Evolutionary conservation across 208 protist species (phyloP).

Genomic region (Leptomonas seymouri): DNA sequence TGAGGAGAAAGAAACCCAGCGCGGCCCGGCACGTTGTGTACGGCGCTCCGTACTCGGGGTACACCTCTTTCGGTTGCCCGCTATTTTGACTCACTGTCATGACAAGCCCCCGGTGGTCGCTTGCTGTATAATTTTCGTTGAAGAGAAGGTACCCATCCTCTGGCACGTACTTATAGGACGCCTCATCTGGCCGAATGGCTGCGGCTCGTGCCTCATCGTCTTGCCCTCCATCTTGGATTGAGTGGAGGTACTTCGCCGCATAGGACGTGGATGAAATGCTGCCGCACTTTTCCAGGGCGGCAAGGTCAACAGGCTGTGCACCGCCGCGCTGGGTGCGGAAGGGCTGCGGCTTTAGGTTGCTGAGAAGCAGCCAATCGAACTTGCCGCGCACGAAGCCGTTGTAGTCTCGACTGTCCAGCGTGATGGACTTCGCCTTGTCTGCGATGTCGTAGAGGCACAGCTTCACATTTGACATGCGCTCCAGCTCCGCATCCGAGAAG

Average conservation of each 20-base stretch:
- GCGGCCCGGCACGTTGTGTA: conserved; percentile 43
- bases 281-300: conserved; percentile 27
- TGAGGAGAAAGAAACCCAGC: conserved; percentile 37
- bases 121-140: conserved; percentile 65
- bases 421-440: conserved; percentile 74
- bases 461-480: conserved; percentile 39
- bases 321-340: conserved; percentile 26
- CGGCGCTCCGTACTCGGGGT: conserved; percentile 47
- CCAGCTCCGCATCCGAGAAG: conserved; percentile 46
- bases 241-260: conserved; percentile 23
- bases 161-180: conserved; percentile 21
- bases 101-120: conserved; percentile 74
- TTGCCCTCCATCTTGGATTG: conserved; percentile 19
- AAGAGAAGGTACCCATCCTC: conserved; percentile 71
- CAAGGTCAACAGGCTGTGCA: conserved; percentile 33
- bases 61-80: conserved; percentile 37
- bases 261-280: conserved; percentile 33
- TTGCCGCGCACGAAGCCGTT: conserved; percentile 71
- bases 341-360: conserved; percentile 45
- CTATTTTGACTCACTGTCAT: conserved; percentile 56
- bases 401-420: conserved; percentile 62
- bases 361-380: conserved; percentile 80
- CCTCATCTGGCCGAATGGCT: conserved; percentile 14
- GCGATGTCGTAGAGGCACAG: conserved; percentile 76
- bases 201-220: conserved; percentile 19